Conservation (phyloP, 2,329 filamentous ascomycete species). For the Diaporthe humulicola region DNA sequence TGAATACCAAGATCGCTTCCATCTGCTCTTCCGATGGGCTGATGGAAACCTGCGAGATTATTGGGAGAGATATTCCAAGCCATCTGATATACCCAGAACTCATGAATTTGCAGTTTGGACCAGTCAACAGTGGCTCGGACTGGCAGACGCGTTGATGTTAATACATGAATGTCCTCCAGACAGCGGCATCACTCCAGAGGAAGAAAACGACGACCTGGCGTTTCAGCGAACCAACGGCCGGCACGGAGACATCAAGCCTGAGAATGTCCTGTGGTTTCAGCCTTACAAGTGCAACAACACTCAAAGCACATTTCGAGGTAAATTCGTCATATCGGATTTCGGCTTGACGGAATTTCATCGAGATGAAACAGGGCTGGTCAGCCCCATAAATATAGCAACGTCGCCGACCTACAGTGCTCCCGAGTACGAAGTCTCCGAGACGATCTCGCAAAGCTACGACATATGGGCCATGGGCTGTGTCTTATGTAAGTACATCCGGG, state of each 20-base stretch:
- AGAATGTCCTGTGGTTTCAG: constrained; percentile 39
- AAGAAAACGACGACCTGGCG: background rate
- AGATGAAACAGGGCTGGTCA: constrained; percentile 6
- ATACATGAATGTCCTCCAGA: constrained; percentile 33
- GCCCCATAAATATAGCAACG: background rate
- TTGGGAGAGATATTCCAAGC: constrained; percentile 1
- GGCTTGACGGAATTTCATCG: constrained; percentile 36
- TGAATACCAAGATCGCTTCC: background rate
- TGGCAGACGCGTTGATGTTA: background rate
- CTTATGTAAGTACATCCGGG: background rate
- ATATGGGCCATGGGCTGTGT: constrained; percentile 30
- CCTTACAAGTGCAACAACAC: background rate
- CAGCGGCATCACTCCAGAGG: background rate
- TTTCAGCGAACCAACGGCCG: constrained; percentile 5
- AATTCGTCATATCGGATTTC: constrained; percentile 38
- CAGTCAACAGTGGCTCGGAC: constrained; percentile 1
- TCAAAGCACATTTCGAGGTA: background rate
- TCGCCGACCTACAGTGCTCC: constrained; percentile 27
- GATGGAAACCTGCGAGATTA: constrained; percentile 26
- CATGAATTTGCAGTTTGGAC: constrained; percentile 1
- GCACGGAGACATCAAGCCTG: constrained; percentile 40
- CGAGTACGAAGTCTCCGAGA: constrained; percentile 13
- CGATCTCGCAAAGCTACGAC: constrained; percentile 29
- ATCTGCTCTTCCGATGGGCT: constrained; percentile 30
- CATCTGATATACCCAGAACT: background rate